Evolutionary conservation across 2,329 filamentous ascomycete genomes (phyloP), one percentile per base, ranked within the genome.

Genomic region (Amphichorda felina): DNA sequence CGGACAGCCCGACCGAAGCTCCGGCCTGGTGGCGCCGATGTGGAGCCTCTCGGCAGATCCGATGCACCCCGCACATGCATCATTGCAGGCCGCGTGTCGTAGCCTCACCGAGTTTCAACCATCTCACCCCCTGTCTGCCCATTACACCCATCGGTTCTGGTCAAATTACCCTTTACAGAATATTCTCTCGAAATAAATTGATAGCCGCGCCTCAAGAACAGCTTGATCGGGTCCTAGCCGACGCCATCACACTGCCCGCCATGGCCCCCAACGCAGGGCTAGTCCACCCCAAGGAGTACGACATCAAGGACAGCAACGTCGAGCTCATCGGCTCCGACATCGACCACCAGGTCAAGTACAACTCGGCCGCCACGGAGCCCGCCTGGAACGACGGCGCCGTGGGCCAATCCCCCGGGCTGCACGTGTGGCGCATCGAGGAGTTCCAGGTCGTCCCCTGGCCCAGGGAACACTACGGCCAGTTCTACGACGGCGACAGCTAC

Each of bases 401-500:
- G 30, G 74, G 76, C 24, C 43, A 58, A 26, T 45, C 57, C 11
- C 50, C 72, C 0, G 77, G 76, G 1, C 61, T 82, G 3, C 60
- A 61, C 42, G 58, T 81, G 41, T 82, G 76, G 77, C 74, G 77
- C 41, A 76, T 82, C 43, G 76, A 82, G 47, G 59, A 77, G 36
- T 82, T 82, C 45, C 59, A 76, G 46, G 75, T 82, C 4, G 57
- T 80, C 19, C 56, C 71, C 2, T 78, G 73, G 70, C 73, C 76
- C 2, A 58, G 61, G 38, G 57, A 68, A 13, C 63, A 64, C 31
- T 60, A 71, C 37, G 76, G 77, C 34, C 60, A 70, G 34, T 82
- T 82, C 50, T 70, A 72, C 53, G 72, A 81, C 33, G 77, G 77
- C 21, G 78, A 82, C 50, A 80, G 75, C 55, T 82, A 76, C 49